Evolutionary conservation across 257 asterid genomes (phyloP).

Genomic region (Capsicum chinense): DNA sequence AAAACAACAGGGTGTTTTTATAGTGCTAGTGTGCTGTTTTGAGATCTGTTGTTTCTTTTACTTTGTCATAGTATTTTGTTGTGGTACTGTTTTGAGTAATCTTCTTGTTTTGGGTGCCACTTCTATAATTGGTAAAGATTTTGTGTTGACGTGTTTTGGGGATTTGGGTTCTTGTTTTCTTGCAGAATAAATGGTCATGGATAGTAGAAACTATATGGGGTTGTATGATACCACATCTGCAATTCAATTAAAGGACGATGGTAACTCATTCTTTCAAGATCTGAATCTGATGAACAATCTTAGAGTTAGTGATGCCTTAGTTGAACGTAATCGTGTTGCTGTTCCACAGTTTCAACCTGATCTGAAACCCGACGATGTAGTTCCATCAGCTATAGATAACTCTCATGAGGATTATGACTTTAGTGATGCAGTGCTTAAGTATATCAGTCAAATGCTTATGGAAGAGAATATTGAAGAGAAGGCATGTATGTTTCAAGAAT

Average conservation of each 20-base stretch:
- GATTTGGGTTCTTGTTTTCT: slow-evolving; percentile 19
- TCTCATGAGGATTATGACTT: slow-evolving; percentile 65
- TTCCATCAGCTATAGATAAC: slow-evolving; percentile 43
- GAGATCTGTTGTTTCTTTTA: neutral
- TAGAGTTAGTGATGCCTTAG: slow-evolving; percentile 38
- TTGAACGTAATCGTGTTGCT: neutral
- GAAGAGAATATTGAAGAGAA: slow-evolving; percentile 86
- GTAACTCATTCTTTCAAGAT: slow-evolving; percentile 23
- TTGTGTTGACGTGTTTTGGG: slow-evolving; percentile 27
- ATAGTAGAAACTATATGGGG: slow-evolving; percentile 47
- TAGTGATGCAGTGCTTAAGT: slow-evolving; percentile 65
- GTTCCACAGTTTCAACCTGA: no score
- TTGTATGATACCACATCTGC: slow-evolving; percentile 39
- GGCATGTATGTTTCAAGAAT: slow-evolving; percentile 71
- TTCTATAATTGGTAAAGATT: slow-evolving; percentile 7
- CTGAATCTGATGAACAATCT: slow-evolving; percentile 39
- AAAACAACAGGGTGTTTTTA: neutral
- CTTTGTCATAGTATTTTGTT: no score
- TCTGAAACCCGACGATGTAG: slow-evolving; percentile 28
- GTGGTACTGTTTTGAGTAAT: slow-evolving; percentile 21
- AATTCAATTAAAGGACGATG: slow-evolving; percentile 33
- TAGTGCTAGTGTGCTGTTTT: slow-evolving; percentile 23
- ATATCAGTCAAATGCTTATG: slow-evolving; percentile 72
- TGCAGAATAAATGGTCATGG: slow-evolving; percentile 58
- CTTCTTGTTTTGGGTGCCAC: slow-evolving; percentile 28